Conservation (phyloP, 345 rosid species). For the Pugionium dolabratum region DNA sequence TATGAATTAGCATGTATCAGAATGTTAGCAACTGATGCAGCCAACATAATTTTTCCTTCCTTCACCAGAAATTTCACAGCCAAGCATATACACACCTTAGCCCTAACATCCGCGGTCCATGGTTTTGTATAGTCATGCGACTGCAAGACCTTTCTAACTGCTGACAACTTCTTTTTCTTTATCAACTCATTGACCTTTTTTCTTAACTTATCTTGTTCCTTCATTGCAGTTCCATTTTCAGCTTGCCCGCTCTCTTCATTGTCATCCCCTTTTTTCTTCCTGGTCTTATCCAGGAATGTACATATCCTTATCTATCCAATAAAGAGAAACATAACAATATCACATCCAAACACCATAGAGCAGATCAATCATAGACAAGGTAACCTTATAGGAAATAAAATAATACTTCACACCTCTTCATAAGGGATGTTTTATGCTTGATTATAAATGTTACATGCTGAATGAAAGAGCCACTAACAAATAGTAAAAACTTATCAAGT, state of each 20-base stretch:
- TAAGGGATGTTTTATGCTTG: neutral
- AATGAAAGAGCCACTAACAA: conserved; percentile 6
- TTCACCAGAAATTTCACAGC: conserved; percentile 13
- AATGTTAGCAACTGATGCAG: conserved; percentile 19
- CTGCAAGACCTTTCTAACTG: conserved; percentile 77
- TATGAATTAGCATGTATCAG: conserved; percentile 25
- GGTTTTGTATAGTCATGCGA: conserved; percentile 66
- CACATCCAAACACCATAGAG: conserved; percentile 19
- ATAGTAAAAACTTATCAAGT: conserved; percentile 7
- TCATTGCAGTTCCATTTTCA: conserved; percentile 45
- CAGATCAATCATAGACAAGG: conserved; percentile 15
- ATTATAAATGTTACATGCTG: conserved; percentile 11
- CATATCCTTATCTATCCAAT: conserved; percentile 66
- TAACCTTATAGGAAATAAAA: conserved; percentile 19
- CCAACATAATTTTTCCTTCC: conserved; percentile 15
- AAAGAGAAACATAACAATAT: neutral
- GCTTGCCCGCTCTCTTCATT: conserved; percentile 44
- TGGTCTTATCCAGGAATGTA: conserved; percentile 79
- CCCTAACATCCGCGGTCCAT: conserved; percentile 72
- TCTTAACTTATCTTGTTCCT: conserved; percentile 66
- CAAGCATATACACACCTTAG: conserved; percentile 69
- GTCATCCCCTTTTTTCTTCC: conserved; percentile 50
- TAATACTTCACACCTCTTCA: conserved; percentile 13
- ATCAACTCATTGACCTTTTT: conserved; percentile 73
- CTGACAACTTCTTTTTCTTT: conserved; percentile 76